A percentile compares a stretch with the other conserved stretches of the same genome.
Evolutionary conservation across 2,329 filamentous ascomycete genomes (phyloP).

Genomic region (Fusarium sp.): DNA sequence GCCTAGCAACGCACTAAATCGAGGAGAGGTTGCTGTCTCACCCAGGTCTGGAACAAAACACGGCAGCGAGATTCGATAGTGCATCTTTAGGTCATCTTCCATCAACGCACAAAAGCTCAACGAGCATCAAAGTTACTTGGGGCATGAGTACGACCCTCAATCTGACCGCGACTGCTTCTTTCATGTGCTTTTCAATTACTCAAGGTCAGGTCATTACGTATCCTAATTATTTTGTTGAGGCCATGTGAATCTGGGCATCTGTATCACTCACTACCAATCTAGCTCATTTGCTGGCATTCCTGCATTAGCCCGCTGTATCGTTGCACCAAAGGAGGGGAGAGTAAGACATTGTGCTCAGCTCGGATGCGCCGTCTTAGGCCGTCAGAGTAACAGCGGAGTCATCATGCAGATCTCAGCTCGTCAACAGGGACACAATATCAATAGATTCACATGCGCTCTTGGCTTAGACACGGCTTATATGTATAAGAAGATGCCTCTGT

Average conservation of each 20-base stretch:
- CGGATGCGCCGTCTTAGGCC: background rate
- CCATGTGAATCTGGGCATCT: background rate
- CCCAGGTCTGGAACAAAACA: background rate
- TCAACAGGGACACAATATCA: background rate
- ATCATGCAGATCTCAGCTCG: constrained; percentile 6
- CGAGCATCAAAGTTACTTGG: too few species aligned
- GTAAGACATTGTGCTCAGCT: constrained; percentile 18
- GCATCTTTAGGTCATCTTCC: background rate
- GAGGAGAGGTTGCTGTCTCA: background rate
- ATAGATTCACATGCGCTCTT: background rate
- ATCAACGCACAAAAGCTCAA: background rate
- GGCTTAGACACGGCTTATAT: background rate
- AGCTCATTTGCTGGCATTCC: constrained; percentile 1
- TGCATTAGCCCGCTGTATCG: constrained; percentile 1
- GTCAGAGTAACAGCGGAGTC: background rate
- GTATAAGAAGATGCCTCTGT: constrained; percentile 2
- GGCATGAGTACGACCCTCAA: background rate
- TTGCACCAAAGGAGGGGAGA: background rate
- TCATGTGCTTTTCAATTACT: background rate
- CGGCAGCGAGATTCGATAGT: background rate
- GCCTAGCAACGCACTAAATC: background rate
- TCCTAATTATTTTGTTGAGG: background rate
- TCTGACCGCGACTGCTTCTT: background rate
- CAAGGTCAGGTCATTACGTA: background rate
- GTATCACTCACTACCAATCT: background rate